Conservation (phyloP, 305 asterid species). For the Striga hermonthica region DNA sequence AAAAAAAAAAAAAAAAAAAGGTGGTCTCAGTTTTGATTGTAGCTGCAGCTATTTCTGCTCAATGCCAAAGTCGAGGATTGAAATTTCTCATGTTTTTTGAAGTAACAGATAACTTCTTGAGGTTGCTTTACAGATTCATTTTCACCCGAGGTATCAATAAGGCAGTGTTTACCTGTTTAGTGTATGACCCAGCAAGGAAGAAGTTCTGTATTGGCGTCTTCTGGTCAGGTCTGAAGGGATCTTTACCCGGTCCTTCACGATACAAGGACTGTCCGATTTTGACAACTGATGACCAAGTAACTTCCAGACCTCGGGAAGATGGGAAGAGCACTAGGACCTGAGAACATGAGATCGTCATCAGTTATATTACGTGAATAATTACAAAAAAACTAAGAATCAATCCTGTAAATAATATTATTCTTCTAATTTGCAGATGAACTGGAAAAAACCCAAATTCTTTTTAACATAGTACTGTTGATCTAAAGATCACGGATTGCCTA, state of each 20-base stretch:
- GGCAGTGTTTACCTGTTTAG: conserved; percentile 66
- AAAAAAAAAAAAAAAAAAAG: too few species aligned
- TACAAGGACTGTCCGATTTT: conserved; percentile 89
- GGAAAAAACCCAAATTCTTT: too few species aligned
- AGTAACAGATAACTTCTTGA: not conserved
- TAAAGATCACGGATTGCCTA: too few species aligned
- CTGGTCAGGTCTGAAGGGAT: conserved; percentile 98
- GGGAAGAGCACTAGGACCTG: conserved; percentile 91
- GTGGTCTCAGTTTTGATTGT: not conserved
- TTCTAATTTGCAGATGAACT: too few species aligned
- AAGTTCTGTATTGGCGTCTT: conserved; percentile 85
- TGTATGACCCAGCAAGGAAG: conserved; percentile 97
- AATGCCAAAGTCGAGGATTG: too few species aligned
- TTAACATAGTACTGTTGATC: too few species aligned
- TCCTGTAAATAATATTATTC: too few species aligned
- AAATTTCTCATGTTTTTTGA: not conserved
- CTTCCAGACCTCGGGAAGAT: conserved; percentile 91
- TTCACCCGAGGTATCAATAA: not conserved
- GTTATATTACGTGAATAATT: conserved; percentile 4
- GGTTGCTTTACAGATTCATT: too few species aligned
- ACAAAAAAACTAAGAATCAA: not conserved
- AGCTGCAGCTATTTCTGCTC: too few species aligned
- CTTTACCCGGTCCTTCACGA: conserved; percentile 95
- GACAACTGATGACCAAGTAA: conserved; percentile 95
- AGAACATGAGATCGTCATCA: conserved; percentile 18